Evolutionary conservation across 495 filamentous ascomycete genomes (phyloP).

Genomic region (Annulohypoxylon maeteangense): DNA sequence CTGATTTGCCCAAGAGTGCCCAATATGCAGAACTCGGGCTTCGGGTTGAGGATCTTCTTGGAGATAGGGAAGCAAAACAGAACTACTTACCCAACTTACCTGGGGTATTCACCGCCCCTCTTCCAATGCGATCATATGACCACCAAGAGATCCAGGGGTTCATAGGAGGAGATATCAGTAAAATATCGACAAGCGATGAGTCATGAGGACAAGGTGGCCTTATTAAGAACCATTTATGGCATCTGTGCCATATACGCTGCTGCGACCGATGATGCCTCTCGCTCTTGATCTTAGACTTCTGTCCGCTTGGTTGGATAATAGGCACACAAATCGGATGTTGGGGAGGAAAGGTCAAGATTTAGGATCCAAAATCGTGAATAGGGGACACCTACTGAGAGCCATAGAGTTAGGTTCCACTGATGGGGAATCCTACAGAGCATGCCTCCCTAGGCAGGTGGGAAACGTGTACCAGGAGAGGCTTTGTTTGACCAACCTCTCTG

Average conservation of each 20-base stretch:
- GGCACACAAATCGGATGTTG: not conserved
- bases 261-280: not conserved
- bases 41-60: not conserved
- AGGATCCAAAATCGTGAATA: not conserved
- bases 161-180: not conserved
- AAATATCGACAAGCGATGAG: not conserved
- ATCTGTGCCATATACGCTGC: not conserved
- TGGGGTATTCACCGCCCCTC: not conserved
- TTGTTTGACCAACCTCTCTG: not conserved
- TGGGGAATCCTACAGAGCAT: not conserved
- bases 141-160: not conserved
- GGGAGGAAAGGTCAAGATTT: not conserved
- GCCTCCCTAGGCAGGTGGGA: not conserved
- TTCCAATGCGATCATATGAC: not conserved
- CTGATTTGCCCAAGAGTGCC: slow-evolving; percentile 8
- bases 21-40: slow-evolving; percentile 10
- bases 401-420: not conserved
- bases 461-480: not conserved
- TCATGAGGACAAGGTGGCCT: not conserved
- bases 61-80: not conserved
- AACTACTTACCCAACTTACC: not conserved
- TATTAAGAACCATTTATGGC: not conserved
- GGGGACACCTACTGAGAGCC: not conserved
- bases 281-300: not conserved
- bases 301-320: not conserved